phyloP scores from a whole-genome alignment of 768 basidiomycete genomes.

The Amanita polypyramis region DNA sequence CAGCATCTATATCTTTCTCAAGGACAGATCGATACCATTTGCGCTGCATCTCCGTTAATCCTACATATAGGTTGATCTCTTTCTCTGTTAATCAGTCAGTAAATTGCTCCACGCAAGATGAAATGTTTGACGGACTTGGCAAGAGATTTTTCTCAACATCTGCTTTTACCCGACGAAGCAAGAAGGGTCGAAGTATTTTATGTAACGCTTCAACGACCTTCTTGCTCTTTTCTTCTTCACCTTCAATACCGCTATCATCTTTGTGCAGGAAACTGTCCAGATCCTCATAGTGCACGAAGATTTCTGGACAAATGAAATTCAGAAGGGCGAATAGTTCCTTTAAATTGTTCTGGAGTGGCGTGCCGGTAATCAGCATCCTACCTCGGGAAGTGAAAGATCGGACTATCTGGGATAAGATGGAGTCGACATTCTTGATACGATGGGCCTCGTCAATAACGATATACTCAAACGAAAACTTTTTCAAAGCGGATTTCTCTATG shows the following conservation, averaged over 20 bases:
- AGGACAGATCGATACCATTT: slow-evolving; percentile 96
- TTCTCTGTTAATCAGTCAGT: slow-evolving; percentile 50
- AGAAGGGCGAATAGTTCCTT: slow-evolving; percentile 89
- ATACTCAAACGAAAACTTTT: slow-evolving; percentile 95
- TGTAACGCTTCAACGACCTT: slow-evolving; percentile 95
- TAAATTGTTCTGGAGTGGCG: slow-evolving; percentile 92
- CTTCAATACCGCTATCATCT: slow-evolving; percentile 56
- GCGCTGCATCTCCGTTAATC: slow-evolving; percentile 93
- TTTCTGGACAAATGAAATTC: slow-evolving; percentile 96
- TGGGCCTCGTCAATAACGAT: slow-evolving; percentile 98
- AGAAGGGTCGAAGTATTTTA: slow-evolving; percentile 92
- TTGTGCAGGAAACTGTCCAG: slow-evolving; percentile 92
- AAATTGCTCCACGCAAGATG: neutral
- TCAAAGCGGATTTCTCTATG: slow-evolving; percentile 85
- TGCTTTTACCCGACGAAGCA: slow-evolving; percentile 87
- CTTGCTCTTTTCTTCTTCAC: slow-evolving; percentile 77
- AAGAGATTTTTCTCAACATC: slow-evolving; percentile 95
- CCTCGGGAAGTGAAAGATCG: slow-evolving; percentile 83
- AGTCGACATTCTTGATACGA: slow-evolving; percentile 98
- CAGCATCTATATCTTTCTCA: slow-evolving; percentile 98
- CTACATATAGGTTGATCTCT: slow-evolving; percentile 98
- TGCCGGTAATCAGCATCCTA: slow-evolving; percentile 90
- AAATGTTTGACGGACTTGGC: slow-evolving; percentile 45
- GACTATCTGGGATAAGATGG: slow-evolving; percentile 90
- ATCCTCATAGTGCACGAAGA: slow-evolving; percentile 86